phyloP scores from a whole-genome alignment of 768 basidiomycete genomes.

The Tylopilus subfusipes region DNA sequence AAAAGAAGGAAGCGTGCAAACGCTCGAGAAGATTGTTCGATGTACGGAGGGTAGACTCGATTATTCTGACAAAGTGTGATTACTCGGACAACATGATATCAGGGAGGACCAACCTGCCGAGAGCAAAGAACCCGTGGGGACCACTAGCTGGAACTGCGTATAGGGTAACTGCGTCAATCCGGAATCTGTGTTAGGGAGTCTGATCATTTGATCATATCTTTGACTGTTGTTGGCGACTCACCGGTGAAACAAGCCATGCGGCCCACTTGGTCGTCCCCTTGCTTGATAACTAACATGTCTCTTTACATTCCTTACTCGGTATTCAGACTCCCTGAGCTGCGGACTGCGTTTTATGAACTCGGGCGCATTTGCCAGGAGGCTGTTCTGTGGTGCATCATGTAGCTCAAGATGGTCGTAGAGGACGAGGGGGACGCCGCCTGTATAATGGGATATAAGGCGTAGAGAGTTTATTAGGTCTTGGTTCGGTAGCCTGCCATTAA shows the following conservation, averaged over 20 bases:
- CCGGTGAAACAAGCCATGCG: slow-evolving; percentile 90
- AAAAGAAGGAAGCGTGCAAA: slow-evolving; percentile 96
- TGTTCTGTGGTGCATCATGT: slow-evolving; percentile 36
- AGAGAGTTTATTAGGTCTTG: slow-evolving; percentile 91
- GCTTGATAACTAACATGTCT: slow-evolving; percentile 74
- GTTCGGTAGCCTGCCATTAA: slow-evolving; percentile 93
- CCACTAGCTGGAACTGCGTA: slow-evolving; percentile 85
- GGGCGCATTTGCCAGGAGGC: slow-evolving; percentile 45
- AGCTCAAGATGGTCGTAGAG: slow-evolving; percentile 75
- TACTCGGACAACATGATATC: not conserved
- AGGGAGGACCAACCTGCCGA: slow-evolving; percentile 66
- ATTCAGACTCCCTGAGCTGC: slow-evolving; percentile 49
- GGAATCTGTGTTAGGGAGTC: slow-evolving; percentile 52
- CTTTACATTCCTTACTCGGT: slow-evolving; percentile 62
- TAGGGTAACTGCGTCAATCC: slow-evolving; percentile 91
- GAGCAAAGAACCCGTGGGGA: slow-evolving; percentile 92
- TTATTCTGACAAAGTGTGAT: slow-evolving; percentile 43
- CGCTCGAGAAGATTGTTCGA: slow-evolving; percentile 94
- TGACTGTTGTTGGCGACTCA: slow-evolving; percentile 33
- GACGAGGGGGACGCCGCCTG: slow-evolving; percentile 72
- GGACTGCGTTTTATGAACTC: slow-evolving; percentile 37
- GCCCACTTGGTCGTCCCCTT: slow-evolving; percentile 76
- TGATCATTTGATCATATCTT: not conserved
- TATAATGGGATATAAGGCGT: slow-evolving; percentile 63
- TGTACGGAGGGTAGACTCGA: slow-evolving; percentile 87